Evolutionary conservation across 768 basidiomycete species (phyloP), one percentile per base, ranked within the genome.

Genomic region (Tephrocybe sp.): DNA sequence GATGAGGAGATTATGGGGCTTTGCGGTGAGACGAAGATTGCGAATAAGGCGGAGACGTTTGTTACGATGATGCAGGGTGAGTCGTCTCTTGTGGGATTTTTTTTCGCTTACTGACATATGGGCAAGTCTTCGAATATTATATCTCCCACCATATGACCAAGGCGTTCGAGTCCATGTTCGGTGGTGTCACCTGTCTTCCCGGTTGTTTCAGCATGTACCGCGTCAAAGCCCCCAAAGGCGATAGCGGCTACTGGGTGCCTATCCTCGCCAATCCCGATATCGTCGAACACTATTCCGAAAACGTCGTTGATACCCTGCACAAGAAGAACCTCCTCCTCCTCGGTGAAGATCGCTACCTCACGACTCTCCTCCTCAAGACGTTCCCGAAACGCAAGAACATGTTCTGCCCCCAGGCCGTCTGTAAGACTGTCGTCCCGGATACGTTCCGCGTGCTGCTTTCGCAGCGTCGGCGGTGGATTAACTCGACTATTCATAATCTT

Each of bases 181-280:
- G 97, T 63, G 94, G 96, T 78, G 97, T 99, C 6, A 98, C 97
- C 49, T 99, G 97, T 81, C 78, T 99, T 58, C 97, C 97, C 19
- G 97, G 97, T 57, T 99, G 97, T 75, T 99, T 99, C 82, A 92
- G 87, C 59, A 98, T 98, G 96, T 98, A 98, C 73, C 86, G 97
- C 58, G 94, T 98, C 83, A 99, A 98, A 73, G 90, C 95, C 13
- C 95, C 95, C n/a, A 99, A 98, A 70, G 94, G 93, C 41, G 86
- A 89, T 52, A 82, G 82, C 41, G 95, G 94, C 13, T 98, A 92
- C 71, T 99, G 96, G 95, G 97, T 99, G 2, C 97, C 97, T 20
- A 91, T 99, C 60, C 79, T 99, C 49, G 96, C 96, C 58, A 98
- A 98, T 66, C 97, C 97, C 10, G 97, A 99, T 65, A 92, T 99